Percentiles rank a stretch among this genome's conserved stretches.
phyloP scores from a whole-genome alignment of 2,329 filamentous ascomycete species.

The Microsporum audouinii region DNA sequence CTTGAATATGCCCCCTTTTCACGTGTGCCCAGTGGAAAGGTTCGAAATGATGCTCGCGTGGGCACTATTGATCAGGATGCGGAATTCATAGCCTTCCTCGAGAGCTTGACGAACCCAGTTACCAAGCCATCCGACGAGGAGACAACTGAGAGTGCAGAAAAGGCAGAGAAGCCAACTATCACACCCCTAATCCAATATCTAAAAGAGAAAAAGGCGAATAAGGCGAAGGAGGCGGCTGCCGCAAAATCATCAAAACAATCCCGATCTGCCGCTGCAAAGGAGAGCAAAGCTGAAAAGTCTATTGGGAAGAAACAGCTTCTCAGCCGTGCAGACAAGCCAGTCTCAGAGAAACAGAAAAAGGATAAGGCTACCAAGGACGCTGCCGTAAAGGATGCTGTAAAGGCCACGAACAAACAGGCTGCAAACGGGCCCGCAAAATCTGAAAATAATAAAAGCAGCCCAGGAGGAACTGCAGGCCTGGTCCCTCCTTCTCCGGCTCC shows the following conservation, averaged over 20 bases:
- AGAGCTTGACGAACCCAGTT: slow-evolving; percentile 66
- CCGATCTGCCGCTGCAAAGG: slow-evolving; percentile 26
- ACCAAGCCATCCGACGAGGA: slow-evolving; percentile 45
- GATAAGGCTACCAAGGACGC: slow-evolving; percentile 54
- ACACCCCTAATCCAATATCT: slow-evolving; percentile 86
- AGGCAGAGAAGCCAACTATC: slow-evolving; percentile 54
- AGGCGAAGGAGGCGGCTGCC: slow-evolving; percentile 41
- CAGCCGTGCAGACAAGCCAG: slow-evolving; percentile 29
- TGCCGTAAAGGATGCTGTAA: slow-evolving; percentile 50
- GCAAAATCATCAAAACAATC: slow-evolving; percentile 36
- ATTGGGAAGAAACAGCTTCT: slow-evolving; percentile 32
- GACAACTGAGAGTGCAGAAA: slow-evolving; percentile 38
- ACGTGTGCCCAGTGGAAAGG: slow-evolving; percentile 63
- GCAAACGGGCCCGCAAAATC: slow-evolving; percentile 24
- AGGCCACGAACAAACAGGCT: slow-evolving; percentile 40
- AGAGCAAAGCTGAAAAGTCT: slow-evolving; percentile 31
- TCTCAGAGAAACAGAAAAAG: slow-evolving; percentile 20
- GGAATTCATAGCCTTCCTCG: slow-evolving; percentile 88
- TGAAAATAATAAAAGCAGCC: slow-evolving; percentile 22
- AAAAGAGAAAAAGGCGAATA: slow-evolving; percentile 80
- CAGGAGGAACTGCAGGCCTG: not conserved
- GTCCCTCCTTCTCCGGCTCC: slow-evolving; percentile 4
- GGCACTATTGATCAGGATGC: slow-evolving; percentile 94
- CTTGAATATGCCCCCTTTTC: slow-evolving; percentile 77
- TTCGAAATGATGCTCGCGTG: slow-evolving; percentile 69